phyloP scores from a whole-genome alignment of 176 grass and related monocot genomes.

The Eleusine indica region DNA sequence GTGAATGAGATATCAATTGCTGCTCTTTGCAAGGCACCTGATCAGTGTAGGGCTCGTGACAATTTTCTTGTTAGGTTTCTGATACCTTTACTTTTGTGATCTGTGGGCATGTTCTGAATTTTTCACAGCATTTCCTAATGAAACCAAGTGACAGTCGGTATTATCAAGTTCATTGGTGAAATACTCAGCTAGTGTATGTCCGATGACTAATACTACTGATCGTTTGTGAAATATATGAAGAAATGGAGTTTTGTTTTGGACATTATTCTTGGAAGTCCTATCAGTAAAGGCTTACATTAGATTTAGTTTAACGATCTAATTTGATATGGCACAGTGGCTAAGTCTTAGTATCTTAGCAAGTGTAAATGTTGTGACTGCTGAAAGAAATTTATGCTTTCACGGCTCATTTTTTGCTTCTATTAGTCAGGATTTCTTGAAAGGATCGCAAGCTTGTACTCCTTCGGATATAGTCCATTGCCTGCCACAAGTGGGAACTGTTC shows the following conservation, averaged over 20 bases:
- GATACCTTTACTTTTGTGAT: neutral
- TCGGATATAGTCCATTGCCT: slow-evolving; percentile 30
- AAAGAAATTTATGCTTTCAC: slow-evolving; percentile 13
- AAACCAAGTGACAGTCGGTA: slow-evolving; percentile 11
- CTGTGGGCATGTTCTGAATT: neutral
- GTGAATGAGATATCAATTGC: neutral
- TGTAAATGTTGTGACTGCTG: neutral
- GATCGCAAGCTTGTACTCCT: slow-evolving; percentile 49
- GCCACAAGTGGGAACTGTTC: slow-evolving; percentile 23
- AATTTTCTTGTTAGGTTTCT: neutral
- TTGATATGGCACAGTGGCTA: neutral
- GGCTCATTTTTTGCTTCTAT: slow-evolving; percentile 26
- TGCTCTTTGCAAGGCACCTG: neutral
- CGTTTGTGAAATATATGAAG: slow-evolving; percentile 1
- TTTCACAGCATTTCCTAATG: slow-evolving; percentile 8
- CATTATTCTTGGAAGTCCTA: neutral
- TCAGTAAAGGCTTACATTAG: neutral
- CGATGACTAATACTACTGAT: neutral
- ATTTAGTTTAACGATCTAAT: neutral
- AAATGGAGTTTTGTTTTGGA: neutral
- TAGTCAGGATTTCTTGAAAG: slow-evolving; percentile 62
- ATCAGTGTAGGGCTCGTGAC: neutral
- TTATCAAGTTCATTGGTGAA: neutral
- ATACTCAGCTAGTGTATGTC: neutral
- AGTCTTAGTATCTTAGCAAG: neutral